Conservation (phyloP, 148 eudicot species). For the Fagopyrum tataricum region DNA sequence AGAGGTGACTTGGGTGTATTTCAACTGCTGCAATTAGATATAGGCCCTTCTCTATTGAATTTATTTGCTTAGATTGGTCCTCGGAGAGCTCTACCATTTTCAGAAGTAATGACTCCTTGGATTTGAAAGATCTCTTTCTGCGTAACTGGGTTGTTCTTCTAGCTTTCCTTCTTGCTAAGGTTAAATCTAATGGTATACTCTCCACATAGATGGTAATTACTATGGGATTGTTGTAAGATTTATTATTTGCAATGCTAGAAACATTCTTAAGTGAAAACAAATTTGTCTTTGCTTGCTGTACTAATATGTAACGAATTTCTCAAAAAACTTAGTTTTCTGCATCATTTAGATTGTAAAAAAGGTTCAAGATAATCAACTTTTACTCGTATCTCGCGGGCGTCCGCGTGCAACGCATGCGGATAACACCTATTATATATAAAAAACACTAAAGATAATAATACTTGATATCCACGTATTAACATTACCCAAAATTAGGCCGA, state of each 20-base stretch:
- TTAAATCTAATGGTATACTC: slow-evolving; percentile 88
- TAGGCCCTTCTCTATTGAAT: slow-evolving; percentile 71
- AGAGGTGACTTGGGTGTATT: slow-evolving; percentile 88
- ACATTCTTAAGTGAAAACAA: neutral
- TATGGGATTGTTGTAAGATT: neutral
- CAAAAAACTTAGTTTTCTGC: neutral
- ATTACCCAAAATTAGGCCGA: no score
- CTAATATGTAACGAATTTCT: neutral
- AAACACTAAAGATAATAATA: no score
- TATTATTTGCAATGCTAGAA: neutral
- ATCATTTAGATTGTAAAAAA: no score
- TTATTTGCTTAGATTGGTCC: slow-evolving; percentile 89
- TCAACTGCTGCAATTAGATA: slow-evolving; percentile 87
- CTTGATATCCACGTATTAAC: no score
- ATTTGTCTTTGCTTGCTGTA: neutral
- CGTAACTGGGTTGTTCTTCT: slow-evolving; percentile 96
- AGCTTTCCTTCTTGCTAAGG: slow-evolving; percentile 92
- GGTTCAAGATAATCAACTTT: no score
- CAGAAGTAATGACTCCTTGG: slow-evolving; percentile 71
- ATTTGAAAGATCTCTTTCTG: slow-evolving; percentile 78
- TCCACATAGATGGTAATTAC: slow-evolving; percentile 96
- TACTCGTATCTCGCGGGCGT: no score
- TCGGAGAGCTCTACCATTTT: slow-evolving; percentile 82
- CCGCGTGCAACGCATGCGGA: no score
- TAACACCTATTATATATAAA: no score